Evolutionary conservation across 202 grass and related monocot genomes (phyloP).

Genomic region (Bolboschoenoplectus hybrid): DNA sequence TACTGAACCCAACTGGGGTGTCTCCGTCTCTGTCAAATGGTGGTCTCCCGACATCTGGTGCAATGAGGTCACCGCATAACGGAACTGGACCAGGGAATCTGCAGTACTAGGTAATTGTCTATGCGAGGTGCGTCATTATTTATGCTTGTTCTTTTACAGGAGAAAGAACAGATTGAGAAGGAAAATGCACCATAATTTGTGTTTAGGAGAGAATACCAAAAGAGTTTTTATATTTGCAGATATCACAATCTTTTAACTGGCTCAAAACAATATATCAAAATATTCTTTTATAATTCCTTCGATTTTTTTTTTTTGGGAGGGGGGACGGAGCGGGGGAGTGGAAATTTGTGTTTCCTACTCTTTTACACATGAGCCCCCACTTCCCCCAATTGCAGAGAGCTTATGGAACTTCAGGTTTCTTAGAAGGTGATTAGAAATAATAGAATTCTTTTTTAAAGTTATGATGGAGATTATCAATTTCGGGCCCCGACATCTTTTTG

Average conservation of each 20-base stretch:
- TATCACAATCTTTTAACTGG: background rate
- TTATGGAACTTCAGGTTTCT: background rate
- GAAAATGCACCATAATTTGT: background rate
- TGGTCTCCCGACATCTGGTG: background rate
- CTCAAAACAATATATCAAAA: background rate
- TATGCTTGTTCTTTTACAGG: background rate
- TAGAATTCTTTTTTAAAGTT: background rate
- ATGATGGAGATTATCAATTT: background rate
- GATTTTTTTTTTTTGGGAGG: background rate
- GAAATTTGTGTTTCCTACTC: background rate
- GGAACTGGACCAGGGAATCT: conserved; percentile 13
- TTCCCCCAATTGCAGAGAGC: background rate
- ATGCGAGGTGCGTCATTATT: background rate
- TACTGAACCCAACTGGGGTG: background rate
- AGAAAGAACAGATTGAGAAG: background rate
- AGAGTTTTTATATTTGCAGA: background rate
- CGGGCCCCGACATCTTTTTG: background rate
- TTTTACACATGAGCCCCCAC: background rate
- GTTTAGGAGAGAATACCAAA: background rate
- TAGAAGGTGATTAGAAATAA: background rate
- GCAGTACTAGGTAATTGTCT: conserved; percentile 22
- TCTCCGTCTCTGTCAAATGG: conserved; percentile 10
- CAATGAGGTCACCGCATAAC: conserved; percentile 5
- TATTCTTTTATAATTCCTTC: background rate
- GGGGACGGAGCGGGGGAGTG: too few species aligned